Evolutionary conservation across 495 filamentous ascomycete species (phyloP).

Genomic region (Tuber borchii): DNA sequence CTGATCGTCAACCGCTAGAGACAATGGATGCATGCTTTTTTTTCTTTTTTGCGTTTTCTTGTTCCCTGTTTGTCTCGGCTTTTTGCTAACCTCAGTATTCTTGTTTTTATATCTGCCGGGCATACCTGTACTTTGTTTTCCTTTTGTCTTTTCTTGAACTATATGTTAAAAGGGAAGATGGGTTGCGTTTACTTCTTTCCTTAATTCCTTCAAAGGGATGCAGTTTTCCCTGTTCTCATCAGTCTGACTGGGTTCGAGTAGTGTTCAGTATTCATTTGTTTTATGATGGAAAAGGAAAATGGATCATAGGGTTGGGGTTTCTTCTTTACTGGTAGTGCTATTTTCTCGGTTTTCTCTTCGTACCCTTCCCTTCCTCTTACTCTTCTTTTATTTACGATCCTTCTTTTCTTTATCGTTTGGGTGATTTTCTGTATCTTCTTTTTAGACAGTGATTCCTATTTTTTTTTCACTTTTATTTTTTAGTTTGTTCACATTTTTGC

Average conservation of each 20-base stretch:
- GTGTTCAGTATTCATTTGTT: conserved; percentile 34
- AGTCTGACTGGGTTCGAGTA: conserved; percentile 21
- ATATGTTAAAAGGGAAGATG: conserved; percentile 41
- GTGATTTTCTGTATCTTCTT: conserved; percentile 35
- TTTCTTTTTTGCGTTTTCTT: conserved; percentile 38
- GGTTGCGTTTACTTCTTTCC: conserved; percentile 28
- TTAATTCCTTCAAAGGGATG: conserved; percentile 16
- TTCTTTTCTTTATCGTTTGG: conserved; percentile 20
- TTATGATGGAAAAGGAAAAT: conserved; percentile 47
- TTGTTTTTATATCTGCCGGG: conserved; percentile 41
- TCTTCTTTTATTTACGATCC: conserved; percentile 22
- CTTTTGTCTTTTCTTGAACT: conserved; percentile 37
- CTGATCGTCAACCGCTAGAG: conserved; percentile 35
- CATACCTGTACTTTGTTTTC: conserved; percentile 32
- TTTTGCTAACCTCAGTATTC: conserved; percentile 22
- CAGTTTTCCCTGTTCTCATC: conserved; percentile 28
- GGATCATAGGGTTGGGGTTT: conserved; percentile 37
- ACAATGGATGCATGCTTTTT: conserved; percentile 39
- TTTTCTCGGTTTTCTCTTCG: conserved; percentile 9
- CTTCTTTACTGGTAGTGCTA: conserved; percentile 16
- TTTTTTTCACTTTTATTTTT: conserved; percentile 31
- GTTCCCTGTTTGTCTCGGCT: conserved; percentile 43
- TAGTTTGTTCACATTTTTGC: conserved; percentile 8
- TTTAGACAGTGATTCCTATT: conserved; percentile 29
- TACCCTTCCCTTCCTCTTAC: conserved; percentile 45